phyloP scores from a whole-genome alignment of 1,284 basidiomycete species.

The Exobasidium cylindrosporum region DNA sequence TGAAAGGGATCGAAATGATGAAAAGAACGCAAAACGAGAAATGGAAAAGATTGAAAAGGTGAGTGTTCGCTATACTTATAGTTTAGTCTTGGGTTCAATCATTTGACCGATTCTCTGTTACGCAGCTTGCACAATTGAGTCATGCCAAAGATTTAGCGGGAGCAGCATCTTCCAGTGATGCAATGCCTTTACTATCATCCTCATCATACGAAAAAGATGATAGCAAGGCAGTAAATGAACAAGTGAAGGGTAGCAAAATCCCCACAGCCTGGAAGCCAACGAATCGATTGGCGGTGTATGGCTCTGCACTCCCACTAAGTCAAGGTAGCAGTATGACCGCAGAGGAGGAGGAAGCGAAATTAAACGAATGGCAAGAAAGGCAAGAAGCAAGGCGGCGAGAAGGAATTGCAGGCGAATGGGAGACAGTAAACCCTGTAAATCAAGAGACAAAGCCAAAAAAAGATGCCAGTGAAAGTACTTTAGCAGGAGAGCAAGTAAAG shows the following conservation, averaged over 20 bases:
- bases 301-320: slow-evolving; percentile 69
- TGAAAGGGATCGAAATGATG: slow-evolving; percentile 79
- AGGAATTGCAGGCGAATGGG: slow-evolving; percentile 80
- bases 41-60: slow-evolving; percentile 82
- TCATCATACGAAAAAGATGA: background rate
- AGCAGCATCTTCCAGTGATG: background rate
- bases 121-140: background rate
- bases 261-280: slow-evolving; percentile 61
- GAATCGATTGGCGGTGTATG: slow-evolving; percentile 80
- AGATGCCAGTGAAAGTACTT: background rate
- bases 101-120: background rate
- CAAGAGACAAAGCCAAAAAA: background rate
- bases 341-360: background rate
- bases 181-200: slow-evolving; percentile 5
- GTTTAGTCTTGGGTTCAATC: slow-evolving; percentile 5
- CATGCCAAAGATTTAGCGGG: background rate
- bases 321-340: background rate
- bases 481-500: slow-evolving; percentile 15
- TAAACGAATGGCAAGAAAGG: slow-evolving; percentile 4
- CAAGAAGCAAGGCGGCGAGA: slow-evolving; percentile 65
- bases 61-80: background rate
- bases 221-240: background rate
- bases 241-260: slow-evolving; percentile 7
- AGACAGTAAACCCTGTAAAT: slow-evolving; percentile 63
- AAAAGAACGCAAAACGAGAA: slow-evolving; percentile 78